Percentiles rank a stretch among this genome's conserved stretches.
Conservation (phyloP, 164 flowering plant species). For the Berberis vulgaris region DNA sequence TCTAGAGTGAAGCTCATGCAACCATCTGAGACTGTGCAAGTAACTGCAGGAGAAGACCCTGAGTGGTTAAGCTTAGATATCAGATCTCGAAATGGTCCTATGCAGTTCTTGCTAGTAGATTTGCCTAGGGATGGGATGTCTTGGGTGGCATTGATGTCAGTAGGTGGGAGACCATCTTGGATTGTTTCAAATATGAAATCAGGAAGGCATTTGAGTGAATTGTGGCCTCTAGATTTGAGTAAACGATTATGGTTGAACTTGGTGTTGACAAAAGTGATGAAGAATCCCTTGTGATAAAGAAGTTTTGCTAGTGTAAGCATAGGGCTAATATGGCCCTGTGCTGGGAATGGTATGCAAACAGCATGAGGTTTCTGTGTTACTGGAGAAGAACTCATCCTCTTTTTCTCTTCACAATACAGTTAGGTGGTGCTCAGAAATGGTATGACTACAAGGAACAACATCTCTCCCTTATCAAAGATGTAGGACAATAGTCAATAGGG, state of each 20-base stretch:
- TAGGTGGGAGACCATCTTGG: slow-evolving; percentile 1
- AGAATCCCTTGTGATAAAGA: not conserved
- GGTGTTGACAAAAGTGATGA: slow-evolving; percentile 2
- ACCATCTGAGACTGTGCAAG: too few species aligned
- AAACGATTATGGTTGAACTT: slow-evolving; percentile 1
- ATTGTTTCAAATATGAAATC: not conserved
- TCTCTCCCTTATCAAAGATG: too few species aligned
- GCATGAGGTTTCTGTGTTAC: not conserved
- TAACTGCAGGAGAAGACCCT: too few species aligned
- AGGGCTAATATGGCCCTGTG: not conserved
- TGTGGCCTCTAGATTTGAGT: slow-evolving; percentile 1
- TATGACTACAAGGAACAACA: too few species aligned
- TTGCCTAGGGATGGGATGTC: not conserved
- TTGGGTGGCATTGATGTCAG: not conserved
- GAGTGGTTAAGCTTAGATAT: not conserved
- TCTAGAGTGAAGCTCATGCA: too few species aligned
- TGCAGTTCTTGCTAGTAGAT: not conserved
- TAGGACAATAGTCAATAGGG: too few species aligned
- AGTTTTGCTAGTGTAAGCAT: slow-evolving; percentile 6
- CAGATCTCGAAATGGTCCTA: not conserved
- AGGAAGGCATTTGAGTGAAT: not conserved
- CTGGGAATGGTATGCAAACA: slow-evolving; percentile 1
- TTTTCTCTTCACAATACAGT: too few species aligned
- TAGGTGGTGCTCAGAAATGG: too few species aligned
- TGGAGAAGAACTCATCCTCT: too few species aligned